Conservation (phyloP, 2,329 filamentous ascomycete species). For the Sclerotinia nivalis region DNA sequence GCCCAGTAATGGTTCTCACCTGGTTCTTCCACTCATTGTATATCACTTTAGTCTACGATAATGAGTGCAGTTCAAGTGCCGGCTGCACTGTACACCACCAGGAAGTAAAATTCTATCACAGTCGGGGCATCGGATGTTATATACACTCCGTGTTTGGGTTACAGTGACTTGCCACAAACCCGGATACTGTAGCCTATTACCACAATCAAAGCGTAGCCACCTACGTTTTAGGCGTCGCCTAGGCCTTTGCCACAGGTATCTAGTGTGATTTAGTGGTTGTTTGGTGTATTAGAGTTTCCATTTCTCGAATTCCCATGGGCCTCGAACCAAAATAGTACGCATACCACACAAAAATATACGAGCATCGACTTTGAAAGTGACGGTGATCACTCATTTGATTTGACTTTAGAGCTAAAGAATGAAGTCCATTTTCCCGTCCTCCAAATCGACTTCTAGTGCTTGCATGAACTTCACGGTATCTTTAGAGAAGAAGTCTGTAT, state of each 20-base stretch:
- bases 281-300: background rate
- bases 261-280: background rate
- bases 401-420: constrained; percentile 10
- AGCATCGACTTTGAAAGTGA: constrained; percentile 1
- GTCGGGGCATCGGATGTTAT: background rate
- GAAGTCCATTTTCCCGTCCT: background rate
- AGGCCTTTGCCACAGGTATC: background rate
- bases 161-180: constrained; percentile 5
- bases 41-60: background rate
- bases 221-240: background rate
- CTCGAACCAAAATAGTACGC: background rate
- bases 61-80: background rate
- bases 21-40: background rate
- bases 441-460: constrained; percentile 2
- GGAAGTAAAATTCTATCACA: no score
- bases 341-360: background rate
- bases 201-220: no score
- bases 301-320: background rate
- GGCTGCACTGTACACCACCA: no score
- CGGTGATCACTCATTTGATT: constrained; percentile 1
- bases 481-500: background rate
- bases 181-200: background rate
- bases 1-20: background rate
- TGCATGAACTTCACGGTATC: constrained; percentile 4
- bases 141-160: background rate